Percentiles rank a stretch among this genome's conserved stretches.
Conservation (phyloP, 2,329 filamentous ascomycete genomes). For the Geosmithia putterillii region DNA sequence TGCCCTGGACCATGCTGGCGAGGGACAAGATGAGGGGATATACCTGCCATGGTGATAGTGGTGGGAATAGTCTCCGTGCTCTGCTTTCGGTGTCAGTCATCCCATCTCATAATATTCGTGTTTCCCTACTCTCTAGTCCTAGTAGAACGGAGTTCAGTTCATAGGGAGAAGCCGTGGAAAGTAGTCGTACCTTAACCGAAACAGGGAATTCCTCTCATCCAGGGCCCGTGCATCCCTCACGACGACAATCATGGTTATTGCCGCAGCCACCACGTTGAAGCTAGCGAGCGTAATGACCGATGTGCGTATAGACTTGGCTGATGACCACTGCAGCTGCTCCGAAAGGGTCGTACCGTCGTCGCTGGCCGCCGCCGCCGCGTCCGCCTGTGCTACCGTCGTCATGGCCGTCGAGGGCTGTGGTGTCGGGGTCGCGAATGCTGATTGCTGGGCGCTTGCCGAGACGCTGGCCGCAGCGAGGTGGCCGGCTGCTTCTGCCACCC, state of each 20-base stretch:
- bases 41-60: slow-evolving; percentile 26
- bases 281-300: slow-evolving; percentile 48
- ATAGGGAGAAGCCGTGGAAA: neutral
- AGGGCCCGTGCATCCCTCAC: slow-evolving; percentile 27
- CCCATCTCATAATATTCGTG: too few species aligned
- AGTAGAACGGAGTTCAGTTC: neutral
- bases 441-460: slow-evolving; percentile 1
- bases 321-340: slow-evolving; percentile 33
- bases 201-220: neutral
- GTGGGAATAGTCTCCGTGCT: neutral
- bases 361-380: slow-evolving; percentile 16
- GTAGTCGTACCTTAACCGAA: slow-evolving; percentile 22
- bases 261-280: slow-evolving; percentile 48
- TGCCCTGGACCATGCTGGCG: slow-evolving; percentile 45
- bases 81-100: neutral
- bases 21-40: slow-evolving; percentile 45
- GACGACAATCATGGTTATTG: slow-evolving; percentile 43
- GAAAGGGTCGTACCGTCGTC: slow-evolving; percentile 29
- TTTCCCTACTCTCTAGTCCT: neutral
- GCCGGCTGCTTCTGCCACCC: neutral
- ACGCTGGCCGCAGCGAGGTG: neutral
- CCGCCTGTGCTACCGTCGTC: neutral
- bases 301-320: slow-evolving; percentile 44
- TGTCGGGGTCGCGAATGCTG: slow-evolving; percentile 26
- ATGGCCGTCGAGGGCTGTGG: slow-evolving; percentile 7